Conservation (phyloP, 225 moss, liverwort and hornwort species). For the Sphagnum contortum region DNA sequence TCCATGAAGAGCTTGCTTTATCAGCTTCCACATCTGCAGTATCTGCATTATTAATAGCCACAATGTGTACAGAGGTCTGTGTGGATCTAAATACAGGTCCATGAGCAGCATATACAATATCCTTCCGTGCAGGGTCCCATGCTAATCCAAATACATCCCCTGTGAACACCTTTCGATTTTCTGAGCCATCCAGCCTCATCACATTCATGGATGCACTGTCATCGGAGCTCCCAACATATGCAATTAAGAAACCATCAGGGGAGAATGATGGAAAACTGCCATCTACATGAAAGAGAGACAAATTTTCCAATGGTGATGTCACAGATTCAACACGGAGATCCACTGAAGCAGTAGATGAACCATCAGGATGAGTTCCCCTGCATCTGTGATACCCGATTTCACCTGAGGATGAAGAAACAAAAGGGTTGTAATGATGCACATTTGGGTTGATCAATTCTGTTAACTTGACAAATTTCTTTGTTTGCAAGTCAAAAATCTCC, state of each 20-base stretch:
- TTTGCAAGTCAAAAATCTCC: conserved; percentile 57
- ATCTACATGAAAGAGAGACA: conserved; percentile 40
- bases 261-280: conserved; percentile 61
- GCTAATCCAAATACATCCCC: conserved; percentile 22
- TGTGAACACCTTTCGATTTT: conserved; percentile 17
- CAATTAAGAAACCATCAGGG: conserved; percentile 49
- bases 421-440: conserved; percentile 67
- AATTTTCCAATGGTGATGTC: conserved; percentile 29
- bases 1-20: conserved; percentile 7
- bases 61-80: conserved; percentile 26
- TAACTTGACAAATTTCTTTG: conserved; percentile 33
- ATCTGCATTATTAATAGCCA: conserved; percentile 41
- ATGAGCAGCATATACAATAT: conserved; percentile 30
- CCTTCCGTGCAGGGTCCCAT: conserved; percentile 52
- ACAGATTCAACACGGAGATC: conserved; percentile 38
- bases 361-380: conserved; percentile 24
- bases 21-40: conserved; percentile 27
- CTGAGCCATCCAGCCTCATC: conserved; percentile 52
- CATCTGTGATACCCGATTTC: conserved; percentile 75
- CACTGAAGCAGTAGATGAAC: conserved; percentile 1
- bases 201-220: conserved; percentile 12
- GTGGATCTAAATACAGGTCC: conserved; percentile 19
- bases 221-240: conserved; percentile 14
- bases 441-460: conserved; percentile 44
- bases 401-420: conserved; percentile 47